Percentiles rank a stretch among this genome's conserved stretches.
phyloP scores from a whole-genome alignment of 306 rosid species.

The Cicer cuneatum region DNA sequence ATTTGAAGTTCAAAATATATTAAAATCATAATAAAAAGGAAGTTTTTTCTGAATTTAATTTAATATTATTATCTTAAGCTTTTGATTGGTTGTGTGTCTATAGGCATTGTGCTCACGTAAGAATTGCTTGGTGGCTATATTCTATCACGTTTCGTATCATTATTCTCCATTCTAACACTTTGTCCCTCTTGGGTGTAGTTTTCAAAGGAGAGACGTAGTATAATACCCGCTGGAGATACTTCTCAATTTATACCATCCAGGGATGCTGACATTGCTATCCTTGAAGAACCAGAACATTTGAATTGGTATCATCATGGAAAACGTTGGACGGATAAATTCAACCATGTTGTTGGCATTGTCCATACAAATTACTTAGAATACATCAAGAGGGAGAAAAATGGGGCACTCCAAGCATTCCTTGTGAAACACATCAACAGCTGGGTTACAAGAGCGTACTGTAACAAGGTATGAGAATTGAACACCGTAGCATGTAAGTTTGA shows the following conservation, averaged over 20 bases:
- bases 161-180: conserved; percentile 43
- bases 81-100: conserved; percentile 19
- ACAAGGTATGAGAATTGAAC: conserved; percentile 65
- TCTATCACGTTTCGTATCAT: conserved; percentile 32
- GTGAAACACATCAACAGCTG: conserved; percentile 97
- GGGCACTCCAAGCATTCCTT: conserved; percentile 87
- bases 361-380: conserved; percentile 98
- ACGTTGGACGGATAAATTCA: conserved; percentile 96
- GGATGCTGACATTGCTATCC: conserved; percentile 94
- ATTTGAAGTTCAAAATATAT: conserved; percentile 9
- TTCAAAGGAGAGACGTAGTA: conserved; percentile 83
- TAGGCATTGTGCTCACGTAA: background rate
- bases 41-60: background rate
- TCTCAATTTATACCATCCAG: conserved; percentile 86
- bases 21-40: background rate
- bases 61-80: conserved; percentile 9
- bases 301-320: conserved; percentile 98
- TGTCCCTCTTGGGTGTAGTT: conserved; percentile 59
- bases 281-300: conserved; percentile 97
- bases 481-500: conserved; percentile 22
- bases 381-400: conserved; percentile 95
- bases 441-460: conserved; percentile 88
- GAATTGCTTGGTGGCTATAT: conserved; percentile 24
- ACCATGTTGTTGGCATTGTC: conserved; percentile 94
- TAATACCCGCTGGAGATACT: conserved; percentile 95